Percentiles rank a stretch among this genome's conserved stretches.
Conservation (phyloP, 2,329 filamentous ascomycete genomes). For the Sporothrix brunneoviolacea region DNA sequence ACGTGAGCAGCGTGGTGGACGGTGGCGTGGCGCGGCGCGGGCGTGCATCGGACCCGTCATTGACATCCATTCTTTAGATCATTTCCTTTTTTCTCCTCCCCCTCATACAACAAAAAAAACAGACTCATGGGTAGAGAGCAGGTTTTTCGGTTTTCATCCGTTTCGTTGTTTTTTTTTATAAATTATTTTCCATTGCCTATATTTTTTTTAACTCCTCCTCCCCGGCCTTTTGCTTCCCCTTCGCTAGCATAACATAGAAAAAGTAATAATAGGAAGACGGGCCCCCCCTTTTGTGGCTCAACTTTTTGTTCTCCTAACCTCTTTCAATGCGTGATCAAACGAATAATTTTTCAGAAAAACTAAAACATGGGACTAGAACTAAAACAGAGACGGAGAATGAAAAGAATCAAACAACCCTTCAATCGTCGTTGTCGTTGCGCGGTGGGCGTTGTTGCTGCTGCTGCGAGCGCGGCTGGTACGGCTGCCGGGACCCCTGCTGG, state of each 20-base stretch:
- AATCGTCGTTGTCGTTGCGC: conserved; percentile 51
- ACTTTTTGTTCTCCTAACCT: not conserved
- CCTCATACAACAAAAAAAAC: too few species aligned
- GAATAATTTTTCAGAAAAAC: not conserved
- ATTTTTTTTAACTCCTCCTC: too few species aligned
- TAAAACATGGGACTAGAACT: not conserved
- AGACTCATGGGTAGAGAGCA: too few species aligned
- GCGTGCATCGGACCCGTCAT: too few species aligned
- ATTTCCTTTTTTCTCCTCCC: not conserved
- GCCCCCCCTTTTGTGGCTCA: too few species aligned
- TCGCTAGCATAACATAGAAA: not conserved
- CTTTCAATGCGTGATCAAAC: too few species aligned
- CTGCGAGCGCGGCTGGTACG: conserved; percentile 13
- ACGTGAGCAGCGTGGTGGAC: too few species aligned
- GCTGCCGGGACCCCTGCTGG: conserved; percentile 8
- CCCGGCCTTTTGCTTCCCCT: not conserved
- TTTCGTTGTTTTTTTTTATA: not conserved
- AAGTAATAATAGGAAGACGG: not conserved
- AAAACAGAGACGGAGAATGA: not conserved
- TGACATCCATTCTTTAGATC: too few species aligned
- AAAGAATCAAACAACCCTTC: conserved; percentile 12
- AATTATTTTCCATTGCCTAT: too few species aligned
- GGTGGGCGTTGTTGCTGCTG: conserved; percentile 27
- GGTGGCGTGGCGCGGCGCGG: too few species aligned
- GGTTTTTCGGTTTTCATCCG: too few species aligned